Evolutionary conservation across 305 asterid genomes (phyloP), one percentile per base, ranked within the genome.

Genomic region (Fraxinus velutina): DNA sequence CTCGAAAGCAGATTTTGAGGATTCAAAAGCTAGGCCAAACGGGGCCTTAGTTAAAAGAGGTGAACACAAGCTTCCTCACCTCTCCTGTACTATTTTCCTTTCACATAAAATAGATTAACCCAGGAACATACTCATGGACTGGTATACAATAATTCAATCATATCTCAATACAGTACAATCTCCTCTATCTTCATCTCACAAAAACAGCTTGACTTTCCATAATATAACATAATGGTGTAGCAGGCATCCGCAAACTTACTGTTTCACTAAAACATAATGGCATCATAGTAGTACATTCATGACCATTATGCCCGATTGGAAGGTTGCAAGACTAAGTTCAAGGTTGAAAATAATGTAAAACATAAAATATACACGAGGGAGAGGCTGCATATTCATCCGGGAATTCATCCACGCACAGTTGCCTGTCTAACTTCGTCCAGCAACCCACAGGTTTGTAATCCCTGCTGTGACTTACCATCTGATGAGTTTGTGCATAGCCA

Each of bases 401-500:
- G 57, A 47, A 47, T 42, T 60, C 60, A 32, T 82, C 42, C 42
- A 15, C 9, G 81, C 13, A 33, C 72, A 19, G 55, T 75, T 34
- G 34, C n/a, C 52, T 62, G 15, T 39, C 78, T 17, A 39, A 39
- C 17, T 47, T 47, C 19, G 5, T 47, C 17, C 17, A 5, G 36
- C n/a, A 36, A 15, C 72, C 4, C 52, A 77, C 32, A 76, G 21
- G 76, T 76, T 42, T 29, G 60, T 21, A 22, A 50, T 15, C 70
- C 52, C 29, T 36, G 42, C 9, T 36, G 22, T 33, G 81, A 64
- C 64, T 87, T 81, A 92, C 29, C 90, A 83, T 89, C 97, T 44
- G 90, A 81, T 17, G 98, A 94, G 75, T 94, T 86, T 12, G 97
- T 92, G 86, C 98, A 93, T 19, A 95, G 93, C 95, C 93, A 80